Evolutionary conservation across 1,139 yeast species (phyloP), one percentile per base, ranked within the genome.

Genomic region (Suhomyces kunorum): DNA sequence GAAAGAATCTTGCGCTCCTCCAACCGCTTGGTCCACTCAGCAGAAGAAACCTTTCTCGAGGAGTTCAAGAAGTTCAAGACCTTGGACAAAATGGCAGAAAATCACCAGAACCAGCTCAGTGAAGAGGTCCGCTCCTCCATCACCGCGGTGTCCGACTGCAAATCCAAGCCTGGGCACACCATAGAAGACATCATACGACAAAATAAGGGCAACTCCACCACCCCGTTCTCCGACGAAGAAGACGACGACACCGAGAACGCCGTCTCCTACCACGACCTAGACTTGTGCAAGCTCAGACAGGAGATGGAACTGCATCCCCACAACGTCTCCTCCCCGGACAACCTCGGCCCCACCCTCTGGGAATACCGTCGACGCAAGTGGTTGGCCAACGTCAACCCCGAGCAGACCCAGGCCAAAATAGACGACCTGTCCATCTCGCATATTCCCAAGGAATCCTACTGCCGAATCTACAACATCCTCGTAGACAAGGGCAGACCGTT

Each of bases 401-500:
- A 47, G 18, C 56, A 48, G 45, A 48, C 49, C 13, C 36, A 52
- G 36, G 46, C 55, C 34, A 40, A 19, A 15, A 18, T 37, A 19
- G 32, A 27, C 5, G 45, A 56, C 11, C 64, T 55, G 50, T 56
- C 74, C 19, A 59, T 69, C 28, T 64, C 61, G 24, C 63, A 67
- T 40, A 64, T 77, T 4, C 64, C 76, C 5, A 55, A 59, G 32
- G 78, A 79, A 36, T 73, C 76, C 39, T 81, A 81, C 50, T 64
- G 76, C 6, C 73, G 76, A 28, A 69, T 85, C 12, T 84, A 83
- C 57, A 68, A 66, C 30, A 72, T 71, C 42, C 62, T 85, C 47
- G 80, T 84, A 13, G 74, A 80, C 23, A 80, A 80, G 53, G 80
- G 80, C 26, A 76, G 74, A 50, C 66, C 71, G 2, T 66, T 85